These are phyloP conservation scores for Haplographium delicatum DNA, from an alignment of 495 filamentous ascomycete species.

Conservation along the genomic window DNA sequence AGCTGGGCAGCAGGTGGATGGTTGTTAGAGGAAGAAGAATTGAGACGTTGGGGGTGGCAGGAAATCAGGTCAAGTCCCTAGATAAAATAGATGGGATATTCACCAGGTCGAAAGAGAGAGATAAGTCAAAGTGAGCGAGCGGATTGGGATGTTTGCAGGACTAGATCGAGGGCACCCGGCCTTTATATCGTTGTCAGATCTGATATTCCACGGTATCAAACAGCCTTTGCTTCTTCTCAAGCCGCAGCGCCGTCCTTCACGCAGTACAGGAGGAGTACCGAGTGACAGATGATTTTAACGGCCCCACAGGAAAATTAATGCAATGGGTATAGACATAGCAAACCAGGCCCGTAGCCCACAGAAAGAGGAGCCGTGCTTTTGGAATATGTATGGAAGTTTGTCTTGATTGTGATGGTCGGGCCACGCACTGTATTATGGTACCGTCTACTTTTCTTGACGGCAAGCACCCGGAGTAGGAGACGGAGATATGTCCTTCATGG, in stretches of 20 bases:
- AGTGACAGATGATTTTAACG: too few species aligned
- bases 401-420: not conserved
- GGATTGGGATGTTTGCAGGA: too few species aligned
- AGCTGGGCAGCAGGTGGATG: not conserved
- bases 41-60: not conserved
- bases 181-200: constrained; percentile 2
- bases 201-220: not conserved
- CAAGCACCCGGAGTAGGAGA: not conserved
- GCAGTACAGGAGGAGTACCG: too few species aligned
- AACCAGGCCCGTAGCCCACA: too few species aligned
- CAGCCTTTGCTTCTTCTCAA: not conserved
- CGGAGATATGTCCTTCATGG: not conserved
- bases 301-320: too few species aligned
- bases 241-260: too few species aligned
- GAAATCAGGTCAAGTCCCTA: too few species aligned
- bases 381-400: constrained; percentile 1
- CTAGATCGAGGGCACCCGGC: not conserved
- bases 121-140: too few species aligned
- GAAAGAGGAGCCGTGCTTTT: too few species aligned
- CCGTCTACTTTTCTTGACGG: not conserved
- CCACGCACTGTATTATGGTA: not conserved
- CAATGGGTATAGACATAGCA: not conserved
- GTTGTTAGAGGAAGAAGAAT: not conserved
- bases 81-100: too few species aligned
- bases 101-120: too few species aligned